Evolutionary conservation across 306 rosid species (phyloP).

Genomic region (Pyrus pyrifolia): DNA sequence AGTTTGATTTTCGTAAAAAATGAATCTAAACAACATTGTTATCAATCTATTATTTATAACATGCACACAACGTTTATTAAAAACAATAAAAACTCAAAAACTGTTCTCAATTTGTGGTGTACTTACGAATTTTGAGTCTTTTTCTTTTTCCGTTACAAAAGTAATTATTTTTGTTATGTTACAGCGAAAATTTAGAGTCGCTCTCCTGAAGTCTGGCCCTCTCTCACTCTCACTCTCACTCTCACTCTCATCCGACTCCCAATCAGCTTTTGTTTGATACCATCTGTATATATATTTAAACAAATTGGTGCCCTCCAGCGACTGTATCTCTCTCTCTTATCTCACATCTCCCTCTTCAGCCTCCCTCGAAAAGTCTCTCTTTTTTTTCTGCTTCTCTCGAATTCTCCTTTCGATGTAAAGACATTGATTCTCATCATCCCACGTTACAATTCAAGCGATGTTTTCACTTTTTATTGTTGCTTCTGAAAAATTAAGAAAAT

Average conservation of each 20-base stretch:
- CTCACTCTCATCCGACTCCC: not conserved
- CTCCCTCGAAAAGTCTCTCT: not conserved
- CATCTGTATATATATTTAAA: not conserved
- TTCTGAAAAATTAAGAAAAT: not conserved
- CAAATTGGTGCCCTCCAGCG: not conserved
- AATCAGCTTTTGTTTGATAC: not conserved
- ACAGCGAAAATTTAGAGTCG: not conserved
- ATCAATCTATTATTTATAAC: no score
- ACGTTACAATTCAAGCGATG: not conserved
- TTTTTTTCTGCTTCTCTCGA: not conserved
- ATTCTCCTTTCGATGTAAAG: slow-evolving; percentile 4
- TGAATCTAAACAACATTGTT: accelerated
- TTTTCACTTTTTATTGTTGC: not conserved
- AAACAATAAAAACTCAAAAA: no score
- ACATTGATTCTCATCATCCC: not conserved
- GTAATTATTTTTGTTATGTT: not conserved
- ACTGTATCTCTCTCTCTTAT: not conserved
- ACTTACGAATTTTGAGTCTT: not conserved
- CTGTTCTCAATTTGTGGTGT: no score
- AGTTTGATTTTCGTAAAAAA: no score
- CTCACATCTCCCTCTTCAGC: not conserved
- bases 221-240: not conserved
- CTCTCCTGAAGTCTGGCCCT: not conserved
- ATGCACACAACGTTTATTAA: no score
- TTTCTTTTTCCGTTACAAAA: not conserved